Conservation (phyloP, 2,329 filamentous ascomycete genomes). For the Annulohypoxylon truncatum region DNA sequence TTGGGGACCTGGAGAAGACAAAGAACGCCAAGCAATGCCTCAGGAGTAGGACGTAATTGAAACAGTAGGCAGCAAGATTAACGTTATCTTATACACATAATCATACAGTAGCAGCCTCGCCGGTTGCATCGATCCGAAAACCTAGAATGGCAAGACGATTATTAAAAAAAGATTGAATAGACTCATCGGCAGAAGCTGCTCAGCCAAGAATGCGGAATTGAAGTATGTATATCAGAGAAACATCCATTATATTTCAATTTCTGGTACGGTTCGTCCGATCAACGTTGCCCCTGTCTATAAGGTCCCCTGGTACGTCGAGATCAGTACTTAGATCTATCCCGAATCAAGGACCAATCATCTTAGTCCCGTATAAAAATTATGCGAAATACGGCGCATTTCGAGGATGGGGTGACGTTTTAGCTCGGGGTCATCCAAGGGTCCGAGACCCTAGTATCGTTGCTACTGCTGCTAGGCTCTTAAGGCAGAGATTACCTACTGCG, state of each 20-base stretch:
- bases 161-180: too few relatives aligned
- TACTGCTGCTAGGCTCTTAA: background rate
- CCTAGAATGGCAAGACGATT: background rate
- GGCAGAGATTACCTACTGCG: background rate
- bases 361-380: constrained; percentile 9
- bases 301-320: constrained; percentile 11
- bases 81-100: constrained; percentile 9
- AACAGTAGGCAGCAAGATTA: constrained; percentile 23
- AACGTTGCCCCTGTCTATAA: constrained; percentile 3
- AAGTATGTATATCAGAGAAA: background rate
- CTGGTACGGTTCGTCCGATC: background rate
- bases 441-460: constrained; percentile 5
- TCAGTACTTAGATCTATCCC: constrained; percentile 20
- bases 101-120: background rate
- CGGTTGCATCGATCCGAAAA: background rate
- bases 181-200: background rate
- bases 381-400: constrained; percentile 25
- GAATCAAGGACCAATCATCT: constrained; percentile 18
- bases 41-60: constrained; percentile 17
- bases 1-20: background rate
- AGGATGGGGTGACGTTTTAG: background rate
- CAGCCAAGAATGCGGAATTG: background rate
- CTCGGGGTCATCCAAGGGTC: constrained; percentile 13
- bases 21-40: constrained; percentile 11
- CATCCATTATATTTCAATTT: background rate